Conservation (phyloP, 2,329 filamentous ascomycete genomes). For the Colletotrichum aenigma region DNA sequence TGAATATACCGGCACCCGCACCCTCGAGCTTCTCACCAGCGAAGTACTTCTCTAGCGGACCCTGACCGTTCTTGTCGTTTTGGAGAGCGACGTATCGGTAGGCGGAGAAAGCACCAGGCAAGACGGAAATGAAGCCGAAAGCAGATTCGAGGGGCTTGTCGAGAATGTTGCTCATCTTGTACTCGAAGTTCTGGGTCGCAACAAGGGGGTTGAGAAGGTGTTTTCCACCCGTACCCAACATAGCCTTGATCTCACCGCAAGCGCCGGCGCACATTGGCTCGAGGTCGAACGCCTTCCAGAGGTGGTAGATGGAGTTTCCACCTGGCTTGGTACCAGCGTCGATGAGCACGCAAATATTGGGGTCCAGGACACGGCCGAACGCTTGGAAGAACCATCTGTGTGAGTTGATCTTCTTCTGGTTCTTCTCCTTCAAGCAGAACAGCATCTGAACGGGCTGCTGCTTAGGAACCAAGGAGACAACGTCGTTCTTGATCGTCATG, state of each 20-base stretch:
- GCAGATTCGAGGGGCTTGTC: slow-evolving; percentile 97
- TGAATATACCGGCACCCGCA: slow-evolving; percentile 92
- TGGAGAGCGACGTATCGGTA: slow-evolving; percentile 94
- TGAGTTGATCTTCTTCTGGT: slow-evolving; percentile 99
- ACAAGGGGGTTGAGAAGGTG: slow-evolving; percentile 93
- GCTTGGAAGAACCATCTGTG: slow-evolving; percentile 99
- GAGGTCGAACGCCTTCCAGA: slow-evolving; percentile 98
- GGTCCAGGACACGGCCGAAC: slow-evolving; percentile 89
- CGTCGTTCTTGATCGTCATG: slow-evolving; percentile 85
- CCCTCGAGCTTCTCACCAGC: slow-evolving; percentile 93
- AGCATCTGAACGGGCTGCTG: slow-evolving; percentile 94
- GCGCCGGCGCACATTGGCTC: slow-evolving; percentile 97
- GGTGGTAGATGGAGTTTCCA: slow-evolving; percentile 92
- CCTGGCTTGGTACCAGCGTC: slow-evolving; percentile 96
- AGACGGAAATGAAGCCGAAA: slow-evolving; percentile 96
- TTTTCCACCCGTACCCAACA: slow-evolving; percentile 84
- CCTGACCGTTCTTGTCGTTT: slow-evolving; percentile 94
- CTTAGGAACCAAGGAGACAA: slow-evolving; percentile 83
- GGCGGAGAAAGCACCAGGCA: slow-evolving; percentile 97
- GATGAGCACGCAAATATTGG: slow-evolving; percentile 95
- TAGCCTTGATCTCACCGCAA: slow-evolving; percentile 98
- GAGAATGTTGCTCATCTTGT: slow-evolving; percentile 99
- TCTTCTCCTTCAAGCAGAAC: slow-evolving; percentile 99
- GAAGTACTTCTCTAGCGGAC: slow-evolving; percentile 96
- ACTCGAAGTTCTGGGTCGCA: slow-evolving; percentile 98